A percentile compares a stretch with the other conserved stretches of the same genome.
phyloP scores from a whole-genome alignment of 2,329 filamentous ascomycete species.

The Rasamsonia emersonii region DNA sequence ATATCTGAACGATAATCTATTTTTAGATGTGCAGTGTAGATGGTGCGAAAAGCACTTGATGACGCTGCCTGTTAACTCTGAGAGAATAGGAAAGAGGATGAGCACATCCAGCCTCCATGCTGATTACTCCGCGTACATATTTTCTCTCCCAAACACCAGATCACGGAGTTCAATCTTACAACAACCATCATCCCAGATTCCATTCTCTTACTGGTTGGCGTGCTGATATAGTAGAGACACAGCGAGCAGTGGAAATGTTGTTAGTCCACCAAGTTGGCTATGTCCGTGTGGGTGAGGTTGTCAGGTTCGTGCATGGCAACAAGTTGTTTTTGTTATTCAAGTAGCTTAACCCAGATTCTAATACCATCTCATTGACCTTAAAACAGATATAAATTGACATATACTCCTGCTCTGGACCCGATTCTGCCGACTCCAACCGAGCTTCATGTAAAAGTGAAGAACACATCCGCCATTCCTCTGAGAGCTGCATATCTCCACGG shows the following conservation, averaged over 20 bases:
- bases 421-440: slow-evolving; percentile 77
- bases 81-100: too few species aligned
- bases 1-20: too few species aligned
- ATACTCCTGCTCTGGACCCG: slow-evolving; percentile 79
- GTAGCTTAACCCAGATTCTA: not conserved
- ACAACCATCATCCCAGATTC: slow-evolving; percentile 18
- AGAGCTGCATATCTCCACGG: slow-evolving; percentile 95
- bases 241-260: slow-evolving; percentile 54
- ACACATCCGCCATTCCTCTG: slow-evolving; percentile 80
- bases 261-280: slow-evolving; percentile 83
- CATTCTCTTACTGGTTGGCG: slow-evolving; percentile 29
- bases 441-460: slow-evolving; percentile 81
- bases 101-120: slow-evolving; percentile 25
- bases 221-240: slow-evolving; percentile 14
- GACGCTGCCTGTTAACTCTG: too few species aligned
- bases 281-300: slow-evolving; percentile 89
- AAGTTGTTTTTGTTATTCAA: not conserved
- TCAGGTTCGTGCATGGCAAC: slow-evolving; percentile 65
- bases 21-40: too few species aligned
- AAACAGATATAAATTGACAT: slow-evolving; percentile 68
- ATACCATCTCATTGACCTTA: not conserved
- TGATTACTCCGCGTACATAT: slow-evolving; percentile 36
- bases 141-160: slow-evolving; percentile 31
- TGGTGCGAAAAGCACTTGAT: too few species aligned
- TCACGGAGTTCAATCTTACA: slow-evolving; percentile 15